Percentiles rank a stretch among this genome's conserved stretches.
phyloP scores from a whole-genome alignment of 2,329 filamentous ascomycete species.

The Trichoderma sp. region DNA sequence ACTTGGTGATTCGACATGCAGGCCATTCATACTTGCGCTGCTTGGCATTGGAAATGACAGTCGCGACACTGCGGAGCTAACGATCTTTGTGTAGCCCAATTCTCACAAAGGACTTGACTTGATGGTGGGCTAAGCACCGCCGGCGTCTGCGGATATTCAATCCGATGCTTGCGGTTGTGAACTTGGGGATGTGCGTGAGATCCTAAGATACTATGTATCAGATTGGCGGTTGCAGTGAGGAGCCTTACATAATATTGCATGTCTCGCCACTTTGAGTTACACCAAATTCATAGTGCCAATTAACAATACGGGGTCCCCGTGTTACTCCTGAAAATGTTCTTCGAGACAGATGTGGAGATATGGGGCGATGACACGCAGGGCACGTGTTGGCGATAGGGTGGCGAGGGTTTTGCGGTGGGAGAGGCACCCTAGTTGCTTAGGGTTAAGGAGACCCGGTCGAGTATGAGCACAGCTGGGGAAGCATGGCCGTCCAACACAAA shows the following conservation, averaged over 20 bases:
- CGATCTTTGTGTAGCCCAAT: too few species aligned
- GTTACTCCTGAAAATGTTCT: neutral
- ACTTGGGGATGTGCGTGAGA: neutral
- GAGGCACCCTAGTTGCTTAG: neutral
- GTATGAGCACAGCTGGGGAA: neutral
- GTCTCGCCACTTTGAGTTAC: neutral
- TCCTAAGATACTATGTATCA: neutral
- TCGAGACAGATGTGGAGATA: neutral
- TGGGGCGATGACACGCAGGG: neutral
- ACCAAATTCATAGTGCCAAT: neutral
- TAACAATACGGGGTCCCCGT: neutral
- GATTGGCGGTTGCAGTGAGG: neutral
- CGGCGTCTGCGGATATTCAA: neutral
- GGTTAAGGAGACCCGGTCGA: neutral
- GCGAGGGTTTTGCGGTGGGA: neutral
- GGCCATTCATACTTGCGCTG: too few species aligned
- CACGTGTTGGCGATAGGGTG: neutral
- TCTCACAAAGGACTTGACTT: too few species aligned
- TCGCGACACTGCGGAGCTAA: too few species aligned
- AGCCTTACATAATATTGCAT: neutral
- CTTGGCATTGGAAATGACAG: too few species aligned
- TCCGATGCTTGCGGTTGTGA: neutral
- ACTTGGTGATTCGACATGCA: too few species aligned
- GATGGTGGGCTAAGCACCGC: neutral
- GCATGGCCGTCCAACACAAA: neutral